Evolutionary conservation across 2,329 filamentous ascomycete genomes (phyloP).

Genomic region (Achaetomium macrosporum): DNA sequence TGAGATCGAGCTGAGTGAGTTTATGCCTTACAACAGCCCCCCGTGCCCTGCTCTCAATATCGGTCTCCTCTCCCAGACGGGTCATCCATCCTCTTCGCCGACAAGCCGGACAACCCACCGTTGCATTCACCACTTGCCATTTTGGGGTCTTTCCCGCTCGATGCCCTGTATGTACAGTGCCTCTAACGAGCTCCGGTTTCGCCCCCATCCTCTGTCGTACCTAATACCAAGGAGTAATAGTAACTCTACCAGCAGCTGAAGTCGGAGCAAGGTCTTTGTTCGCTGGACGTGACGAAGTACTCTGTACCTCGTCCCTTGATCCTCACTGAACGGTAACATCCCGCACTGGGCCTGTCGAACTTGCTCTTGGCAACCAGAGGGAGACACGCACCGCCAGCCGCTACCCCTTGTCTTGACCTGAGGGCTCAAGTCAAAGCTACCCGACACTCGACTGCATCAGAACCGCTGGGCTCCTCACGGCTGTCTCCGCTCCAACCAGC

Average conservation of each 20-base stretch:
- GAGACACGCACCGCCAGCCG: slow-evolving; percentile 12
- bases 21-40: slow-evolving; percentile 11
- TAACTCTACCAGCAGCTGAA: background rate
- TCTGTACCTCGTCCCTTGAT: background rate
- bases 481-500: slow-evolving; percentile 5
- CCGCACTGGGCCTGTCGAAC: slow-evolving; percentile 10
- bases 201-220: background rate
- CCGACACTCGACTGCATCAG: slow-evolving; percentile 1
- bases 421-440: slow-evolving; percentile 6
- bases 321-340: slow-evolving; percentile 9
- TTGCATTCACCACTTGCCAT: slow-evolving; percentile 16
- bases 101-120: background rate
- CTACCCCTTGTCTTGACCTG: slow-evolving; percentile 14
- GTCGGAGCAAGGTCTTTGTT: background rate
- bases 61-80: slow-evolving; percentile 3
- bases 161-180: slow-evolving; percentile 6
- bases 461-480: slow-evolving; percentile 5
- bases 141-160: slow-evolving; percentile 17
- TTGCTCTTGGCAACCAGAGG: slow-evolving; percentile 15
- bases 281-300: too few species aligned
- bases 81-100: slow-evolving; percentile 9
- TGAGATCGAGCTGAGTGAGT: slow-evolving; percentile 19
- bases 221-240: background rate
- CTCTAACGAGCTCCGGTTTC: slow-evolving; percentile 10
- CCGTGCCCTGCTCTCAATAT: slow-evolving; percentile 1